A percentile compares a stretch with the other conserved stretches of the same genome.
phyloP scores from a whole-genome alignment of 768 basidiomycete genomes.

The Cantharellus cinnabarinus region DNA sequence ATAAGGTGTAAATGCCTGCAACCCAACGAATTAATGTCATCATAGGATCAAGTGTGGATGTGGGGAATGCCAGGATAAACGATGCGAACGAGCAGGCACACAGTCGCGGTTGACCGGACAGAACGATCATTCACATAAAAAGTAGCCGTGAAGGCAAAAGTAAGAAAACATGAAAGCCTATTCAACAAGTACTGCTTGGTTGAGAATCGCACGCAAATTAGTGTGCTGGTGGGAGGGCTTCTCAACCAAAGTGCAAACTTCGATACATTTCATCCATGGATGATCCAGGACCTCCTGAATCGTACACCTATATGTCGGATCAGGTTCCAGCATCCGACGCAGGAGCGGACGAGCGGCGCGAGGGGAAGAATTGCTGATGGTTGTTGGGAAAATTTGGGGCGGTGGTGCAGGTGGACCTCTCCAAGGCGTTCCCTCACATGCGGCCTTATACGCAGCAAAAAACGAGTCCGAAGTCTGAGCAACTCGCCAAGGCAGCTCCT shows the following conservation, averaged over 20 bases:
- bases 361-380: slow-evolving; percentile 77
- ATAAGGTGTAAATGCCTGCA: no score
- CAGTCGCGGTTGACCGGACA: no score
- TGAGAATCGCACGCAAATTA: slow-evolving; percentile 9
- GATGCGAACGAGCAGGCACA: no score
- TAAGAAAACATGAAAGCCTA: no score
- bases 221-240: slow-evolving; percentile 56
- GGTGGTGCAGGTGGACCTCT: slow-evolving; percentile 29
- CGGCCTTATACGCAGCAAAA: slow-evolving; percentile 49
- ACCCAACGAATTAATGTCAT: no score
- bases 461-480: slow-evolving; percentile 68
- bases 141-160: no score
- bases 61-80: no score
- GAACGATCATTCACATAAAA: no score
- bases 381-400: slow-evolving; percentile 26
- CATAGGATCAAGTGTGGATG: no score
- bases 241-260: slow-evolving; percentile 47
- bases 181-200: background rate
- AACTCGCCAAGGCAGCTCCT: slow-evolving; percentile 93
- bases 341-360: slow-evolving; percentile 65
- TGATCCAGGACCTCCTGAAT: slow-evolving; percentile 70
- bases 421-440: slow-evolving; percentile 17
- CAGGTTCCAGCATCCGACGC: slow-evolving; percentile 88
- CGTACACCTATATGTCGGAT: slow-evolving; percentile 50
- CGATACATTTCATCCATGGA: slow-evolving; percentile 60